phyloP scores from a whole-genome alignment of 2,329 filamentous ascomycete genomes.

The Dactylellina cionopaga region DNA sequence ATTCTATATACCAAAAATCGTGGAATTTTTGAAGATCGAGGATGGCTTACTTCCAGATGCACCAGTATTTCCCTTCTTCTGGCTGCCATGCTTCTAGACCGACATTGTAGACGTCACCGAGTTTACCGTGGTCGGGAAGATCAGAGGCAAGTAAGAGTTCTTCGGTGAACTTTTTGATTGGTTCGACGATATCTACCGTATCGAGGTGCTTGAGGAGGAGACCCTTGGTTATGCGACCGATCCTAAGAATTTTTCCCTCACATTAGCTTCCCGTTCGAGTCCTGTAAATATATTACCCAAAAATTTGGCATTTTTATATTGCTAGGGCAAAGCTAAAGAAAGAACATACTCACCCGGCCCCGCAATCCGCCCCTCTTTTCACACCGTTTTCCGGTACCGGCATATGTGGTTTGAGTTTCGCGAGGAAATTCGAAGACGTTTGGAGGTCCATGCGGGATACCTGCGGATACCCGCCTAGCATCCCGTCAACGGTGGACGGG shows the following conservation, averaged over 20 bases:
- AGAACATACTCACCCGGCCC: conserved; percentile 59
- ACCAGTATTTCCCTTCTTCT: conserved; percentile 70
- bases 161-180: conserved; percentile 80
- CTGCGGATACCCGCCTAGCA: conserved; percentile 79
- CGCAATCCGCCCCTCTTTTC: conserved; percentile 60
- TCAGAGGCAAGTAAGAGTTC: conserved; percentile 63
- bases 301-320: no score
- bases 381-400: conserved; percentile 52
- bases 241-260: conserved; percentile 64
- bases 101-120: conserved; percentile 74
- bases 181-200: conserved; percentile 84
- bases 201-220: conserved; percentile 73
- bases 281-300: no score
- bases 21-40: not conserved
- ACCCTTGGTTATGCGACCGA: conserved; percentile 82
- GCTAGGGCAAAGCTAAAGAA: not conserved
- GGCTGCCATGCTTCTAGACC: conserved; percentile 78
- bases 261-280: not conserved
- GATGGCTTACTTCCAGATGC: conserved; percentile 66
- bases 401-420: conserved; percentile 66
- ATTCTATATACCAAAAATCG: not conserved
- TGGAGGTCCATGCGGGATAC: conserved; percentile 77
- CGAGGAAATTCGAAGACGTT: conserved; percentile 75
- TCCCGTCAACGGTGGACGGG: conserved; percentile 72
- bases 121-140: conserved; percentile 62